Evolutionary conservation across 2,329 filamentous ascomycete genomes (phyloP).

Genomic region (Ramularia endophylla): DNA sequence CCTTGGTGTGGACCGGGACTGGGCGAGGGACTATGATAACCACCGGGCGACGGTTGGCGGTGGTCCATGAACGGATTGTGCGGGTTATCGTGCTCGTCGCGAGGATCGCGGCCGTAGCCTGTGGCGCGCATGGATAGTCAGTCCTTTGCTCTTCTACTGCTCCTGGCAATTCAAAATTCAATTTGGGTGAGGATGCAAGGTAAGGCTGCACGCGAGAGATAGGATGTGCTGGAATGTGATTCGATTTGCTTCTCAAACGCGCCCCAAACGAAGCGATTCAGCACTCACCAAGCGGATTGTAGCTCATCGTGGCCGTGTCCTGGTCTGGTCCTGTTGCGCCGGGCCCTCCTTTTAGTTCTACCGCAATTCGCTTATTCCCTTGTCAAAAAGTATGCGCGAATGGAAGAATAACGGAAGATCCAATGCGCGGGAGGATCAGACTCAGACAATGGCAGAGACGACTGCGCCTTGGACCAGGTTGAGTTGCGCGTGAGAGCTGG

Average conservation of each 20-base stretch:
- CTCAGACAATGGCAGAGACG: too few species aligned
- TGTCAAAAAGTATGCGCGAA: too few species aligned
- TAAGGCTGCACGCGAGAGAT: not conserved
- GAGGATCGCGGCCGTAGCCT: conserved; percentile 19
- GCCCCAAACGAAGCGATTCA: conserved; percentile 8
- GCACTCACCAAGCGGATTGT: conserved; percentile 22
- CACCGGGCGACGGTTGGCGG: conserved; percentile 37
- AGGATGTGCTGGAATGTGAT: not conserved
- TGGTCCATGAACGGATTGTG: conserved; percentile 21
- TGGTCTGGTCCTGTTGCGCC: not conserved
- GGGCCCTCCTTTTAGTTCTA: too few species aligned
- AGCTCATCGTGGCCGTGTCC: conserved; percentile 14
- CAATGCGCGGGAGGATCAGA: too few species aligned
- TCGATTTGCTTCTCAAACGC: conserved; percentile 8
- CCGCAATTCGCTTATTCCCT: too few species aligned
- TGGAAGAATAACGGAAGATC: too few species aligned
- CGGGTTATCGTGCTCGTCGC: conserved; percentile 14
- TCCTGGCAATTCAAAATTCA: not conserved
- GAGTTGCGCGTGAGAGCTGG: too few species aligned
- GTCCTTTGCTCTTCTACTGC: too few species aligned
- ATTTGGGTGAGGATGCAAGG: not conserved
- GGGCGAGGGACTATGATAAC: conserved; percentile 71
- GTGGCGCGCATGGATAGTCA: conserved; percentile 9
- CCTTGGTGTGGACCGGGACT: conserved; percentile 70
- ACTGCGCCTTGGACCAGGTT: too few species aligned